Evolutionary conservation across 352 stramenopile genomes (phyloP).

Genomic region (Phytophthora hybrid): DNA sequence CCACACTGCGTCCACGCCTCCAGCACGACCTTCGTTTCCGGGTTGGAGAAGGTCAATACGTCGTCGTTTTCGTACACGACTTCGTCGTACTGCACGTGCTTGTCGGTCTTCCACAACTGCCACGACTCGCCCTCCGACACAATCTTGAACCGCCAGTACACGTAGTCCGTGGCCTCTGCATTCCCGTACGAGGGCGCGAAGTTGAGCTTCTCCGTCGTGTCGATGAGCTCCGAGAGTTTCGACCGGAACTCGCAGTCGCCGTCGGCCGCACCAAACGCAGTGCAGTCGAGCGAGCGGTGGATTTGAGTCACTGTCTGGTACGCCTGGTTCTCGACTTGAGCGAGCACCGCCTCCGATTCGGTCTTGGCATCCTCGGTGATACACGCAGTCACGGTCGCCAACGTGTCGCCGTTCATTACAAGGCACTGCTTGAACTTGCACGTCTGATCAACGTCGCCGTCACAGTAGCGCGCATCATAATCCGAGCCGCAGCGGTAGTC

Average conservation of each 20-base stretch:
- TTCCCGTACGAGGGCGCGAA: conserved; percentile 2
- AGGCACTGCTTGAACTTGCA: conserved; percentile 73
- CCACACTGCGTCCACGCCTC: conserved; percentile 51
- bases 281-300: conserved; percentile 64
- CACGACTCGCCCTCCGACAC: conserved; percentile 43
- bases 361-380: conserved; percentile 41
- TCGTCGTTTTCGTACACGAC: conserved; percentile 32
- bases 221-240: conserved; percentile 51
- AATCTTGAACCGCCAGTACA: conserved; percentile 76
- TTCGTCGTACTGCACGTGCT: conserved; percentile 14
- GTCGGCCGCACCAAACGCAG: conserved; percentile 41
- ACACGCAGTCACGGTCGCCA: conserved; percentile 43
- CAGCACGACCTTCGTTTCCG: conserved; percentile 57
- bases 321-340: conserved; percentile 39
- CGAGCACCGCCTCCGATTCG: conserved; percentile 49
- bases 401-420: conserved; percentile 53
- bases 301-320: conserved; percentile 71
- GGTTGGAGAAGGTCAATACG: conserved; percentile 44
- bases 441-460: conserved; percentile 37
- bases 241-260: conserved; percentile 46
- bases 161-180: conserved; percentile 44
- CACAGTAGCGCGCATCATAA: conserved; percentile 55
- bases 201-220: conserved; percentile 38
- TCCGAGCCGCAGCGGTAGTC: conserved; percentile 70
- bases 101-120: conserved; percentile 53